Percentiles rank a stretch among this genome's conserved stretches.
These are phyloP conservation scores for Cystobasidium slooffiae DNA, from an alignment of 1,284 basidiomycete genomes.

Conservation along the genomic window DNA sequence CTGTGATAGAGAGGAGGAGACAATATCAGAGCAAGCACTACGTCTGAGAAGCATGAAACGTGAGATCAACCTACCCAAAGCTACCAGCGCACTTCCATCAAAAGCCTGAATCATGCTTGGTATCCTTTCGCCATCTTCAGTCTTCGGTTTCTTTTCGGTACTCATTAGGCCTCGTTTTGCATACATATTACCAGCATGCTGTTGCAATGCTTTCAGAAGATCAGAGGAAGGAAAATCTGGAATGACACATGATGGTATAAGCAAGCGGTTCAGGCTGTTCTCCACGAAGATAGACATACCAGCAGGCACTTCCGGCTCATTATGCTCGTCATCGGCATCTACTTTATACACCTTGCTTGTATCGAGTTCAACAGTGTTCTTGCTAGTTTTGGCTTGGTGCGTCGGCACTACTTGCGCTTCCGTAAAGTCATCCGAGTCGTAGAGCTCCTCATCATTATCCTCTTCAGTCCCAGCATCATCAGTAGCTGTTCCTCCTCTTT, in stretches of 20 bases:
- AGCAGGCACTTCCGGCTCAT: neutral
- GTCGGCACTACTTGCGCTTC: slow-evolving; percentile 23
- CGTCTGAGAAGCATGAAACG: neutral
- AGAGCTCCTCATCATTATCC: neutral
- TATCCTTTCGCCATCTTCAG: slow-evolving; percentile 7
- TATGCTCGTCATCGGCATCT: neutral
- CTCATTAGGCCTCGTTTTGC: slow-evolving; percentile 32
- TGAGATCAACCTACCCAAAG: slow-evolving; percentile 44
- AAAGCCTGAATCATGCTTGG: slow-evolving; percentile 44
- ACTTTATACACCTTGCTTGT: slow-evolving; percentile 11
- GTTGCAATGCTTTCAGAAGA: slow-evolving; percentile 28
- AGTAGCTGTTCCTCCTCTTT: slow-evolving; percentile 2
- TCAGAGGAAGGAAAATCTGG: slow-evolving; percentile 17
- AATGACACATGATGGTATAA: no score
- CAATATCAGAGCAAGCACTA: neutral
- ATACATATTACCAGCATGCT: slow-evolving; percentile 28
- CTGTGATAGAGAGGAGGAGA: neutral
- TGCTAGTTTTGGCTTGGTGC: neutral
- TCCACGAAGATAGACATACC: neutral
- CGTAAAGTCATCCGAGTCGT: slow-evolving; percentile 8
- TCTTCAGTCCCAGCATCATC: neutral
- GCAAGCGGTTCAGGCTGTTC: neutral
- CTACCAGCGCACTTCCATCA: slow-evolving; percentile 47
- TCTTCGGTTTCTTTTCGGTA: slow-evolving; percentile 19
- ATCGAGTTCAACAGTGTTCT: neutral